A percentile compares a stretch with the other conserved stretches of the same genome.
These are phyloP conservation scores for Rutstroemia sydowiana DNA, from an alignment of 2,329 filamentous ascomycete species.

Conservation along the genomic window DNA sequence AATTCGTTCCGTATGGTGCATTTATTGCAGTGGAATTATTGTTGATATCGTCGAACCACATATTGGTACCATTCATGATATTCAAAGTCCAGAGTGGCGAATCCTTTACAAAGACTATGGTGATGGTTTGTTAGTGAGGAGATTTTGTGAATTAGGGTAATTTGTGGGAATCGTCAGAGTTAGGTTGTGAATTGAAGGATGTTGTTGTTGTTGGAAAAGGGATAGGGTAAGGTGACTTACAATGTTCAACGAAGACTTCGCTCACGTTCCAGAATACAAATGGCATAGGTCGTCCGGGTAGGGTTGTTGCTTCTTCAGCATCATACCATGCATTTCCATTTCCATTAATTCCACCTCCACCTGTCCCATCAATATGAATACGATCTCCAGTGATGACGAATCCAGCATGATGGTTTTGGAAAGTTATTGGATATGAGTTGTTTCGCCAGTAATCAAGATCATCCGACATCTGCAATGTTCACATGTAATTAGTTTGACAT, in stretches of 20 bases:
- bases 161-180: not conserved
- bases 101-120: slow-evolving; percentile 40
- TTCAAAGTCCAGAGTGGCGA: slow-evolving; percentile 47
- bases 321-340: slow-evolving; percentile 49
- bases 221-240: slow-evolving; percentile 13
- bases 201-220: too few species aligned
- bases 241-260: slow-evolving; percentile 46
- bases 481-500: not conserved
- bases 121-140: not conserved
- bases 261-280: slow-evolving; percentile 52
- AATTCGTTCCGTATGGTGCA: slow-evolving; percentile 42
- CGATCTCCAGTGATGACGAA: slow-evolving; percentile 43
- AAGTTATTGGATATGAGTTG: slow-evolving; percentile 44
- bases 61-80: slow-evolving; percentile 50
- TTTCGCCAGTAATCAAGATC: slow-evolving; percentile 48
- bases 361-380: slow-evolving; percentile 44
- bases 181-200: not conserved
- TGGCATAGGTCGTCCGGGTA: slow-evolving; percentile 47
- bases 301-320: slow-evolving; percentile 38
- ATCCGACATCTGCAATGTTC: slow-evolving; percentile 35
- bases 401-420: slow-evolving; percentile 48
- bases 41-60: slow-evolving; percentile 43
- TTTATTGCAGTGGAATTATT: slow-evolving; percentile 43
- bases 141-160: not conserved
- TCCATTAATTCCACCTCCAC: slow-evolving; percentile 46